phyloP scores from a whole-genome alignment of 2,329 filamentous ascomycete genomes.

The Aspergillus luchuensis region DNA sequence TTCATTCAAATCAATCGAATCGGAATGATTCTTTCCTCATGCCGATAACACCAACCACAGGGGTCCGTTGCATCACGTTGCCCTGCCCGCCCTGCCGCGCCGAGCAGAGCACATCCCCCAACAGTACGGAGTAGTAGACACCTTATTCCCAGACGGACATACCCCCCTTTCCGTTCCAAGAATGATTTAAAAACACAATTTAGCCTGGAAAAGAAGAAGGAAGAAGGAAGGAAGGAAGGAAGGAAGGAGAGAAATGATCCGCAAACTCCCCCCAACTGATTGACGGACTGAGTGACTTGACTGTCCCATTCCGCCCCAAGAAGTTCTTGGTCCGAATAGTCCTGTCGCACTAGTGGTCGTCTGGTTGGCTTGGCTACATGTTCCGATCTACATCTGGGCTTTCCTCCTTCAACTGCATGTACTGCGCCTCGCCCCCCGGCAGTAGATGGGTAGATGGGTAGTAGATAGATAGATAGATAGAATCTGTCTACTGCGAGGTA shows the following conservation, averaged over 20 bases:
- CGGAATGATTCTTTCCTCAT: conserved; percentile 10
- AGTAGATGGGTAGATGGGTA: too few relatives aligned
- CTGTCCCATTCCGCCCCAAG: neutral
- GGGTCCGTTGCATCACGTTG: conserved; percentile 31
- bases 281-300: too few relatives aligned
- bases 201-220: too few relatives aligned
- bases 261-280: neutral
- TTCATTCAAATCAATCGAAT: neutral
- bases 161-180: conserved; percentile 11
- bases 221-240: neutral
- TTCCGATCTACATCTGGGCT: neutral
- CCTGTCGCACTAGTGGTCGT: neutral
- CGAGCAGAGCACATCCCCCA: too few relatives aligned
- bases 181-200: neutral
- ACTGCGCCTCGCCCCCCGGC: too few relatives aligned
- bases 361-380: conserved; percentile 1
- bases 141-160: too few relatives aligned
- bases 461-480: too few relatives aligned
- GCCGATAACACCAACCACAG: conserved; percentile 35
- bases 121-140: too few relatives aligned
- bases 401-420: neutral
- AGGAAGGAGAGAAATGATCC: neutral
- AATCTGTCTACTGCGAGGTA: too few relatives aligned
- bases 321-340: conserved; percentile 5
- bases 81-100: conserved; percentile 6